phyloP scores from a whole-genome alignment of 768 basidiomycete species.

The Suillus subaureus region DNA sequence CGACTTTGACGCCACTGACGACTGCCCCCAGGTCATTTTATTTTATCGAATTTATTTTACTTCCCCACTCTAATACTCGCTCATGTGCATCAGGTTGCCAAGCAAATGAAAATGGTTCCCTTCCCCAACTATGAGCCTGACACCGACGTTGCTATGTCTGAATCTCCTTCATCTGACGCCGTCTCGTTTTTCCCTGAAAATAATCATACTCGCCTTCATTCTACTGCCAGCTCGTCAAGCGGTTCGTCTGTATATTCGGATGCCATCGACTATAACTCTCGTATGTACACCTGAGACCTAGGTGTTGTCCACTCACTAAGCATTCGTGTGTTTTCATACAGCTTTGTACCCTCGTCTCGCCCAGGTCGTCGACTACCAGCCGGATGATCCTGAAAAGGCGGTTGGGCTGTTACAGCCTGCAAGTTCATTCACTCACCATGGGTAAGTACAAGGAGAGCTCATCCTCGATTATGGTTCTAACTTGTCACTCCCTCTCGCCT shows the following conservation, averaged over 20 bases:
- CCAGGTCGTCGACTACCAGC: slow-evolving; percentile 50
- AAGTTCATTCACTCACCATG: slow-evolving; percentile 64
- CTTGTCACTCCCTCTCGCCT: slow-evolving; percentile 9
- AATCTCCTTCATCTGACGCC: slow-evolving; percentile 52
- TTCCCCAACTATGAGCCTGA: slow-evolving; percentile 70
- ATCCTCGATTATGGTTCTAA: slow-evolving; percentile 17
- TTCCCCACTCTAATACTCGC: slow-evolving; percentile 22
- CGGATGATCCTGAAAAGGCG: slow-evolving; percentile 47
- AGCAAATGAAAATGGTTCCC: slow-evolving; percentile 75
- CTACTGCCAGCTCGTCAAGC: slow-evolving; percentile 61
- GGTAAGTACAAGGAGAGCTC: slow-evolving; percentile 49
- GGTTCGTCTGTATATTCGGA: slow-evolving; percentile 51
- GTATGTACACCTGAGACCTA: slow-evolving; percentile 38
- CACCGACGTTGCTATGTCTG: slow-evolving; percentile 71
- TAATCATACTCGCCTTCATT: slow-evolving; percentile 63
- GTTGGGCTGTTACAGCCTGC: slow-evolving; percentile 73
- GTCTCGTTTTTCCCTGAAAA: slow-evolving; percentile 56
- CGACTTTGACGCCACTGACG: slow-evolving; percentile 57
- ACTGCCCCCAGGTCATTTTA: slow-evolving; percentile 46
- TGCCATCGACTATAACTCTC: slow-evolving; percentile 47
- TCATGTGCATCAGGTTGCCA: slow-evolving; percentile 45
- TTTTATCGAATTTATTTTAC: slow-evolving; percentile 18
- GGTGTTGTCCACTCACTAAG: neutral
- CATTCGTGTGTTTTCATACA: slow-evolving; percentile 10
- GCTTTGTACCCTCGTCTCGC: slow-evolving; percentile 65